Evolutionary conservation across 1,284 basidiomycete genomes (phyloP).

Genomic region (Marasmius oreades): DNA sequence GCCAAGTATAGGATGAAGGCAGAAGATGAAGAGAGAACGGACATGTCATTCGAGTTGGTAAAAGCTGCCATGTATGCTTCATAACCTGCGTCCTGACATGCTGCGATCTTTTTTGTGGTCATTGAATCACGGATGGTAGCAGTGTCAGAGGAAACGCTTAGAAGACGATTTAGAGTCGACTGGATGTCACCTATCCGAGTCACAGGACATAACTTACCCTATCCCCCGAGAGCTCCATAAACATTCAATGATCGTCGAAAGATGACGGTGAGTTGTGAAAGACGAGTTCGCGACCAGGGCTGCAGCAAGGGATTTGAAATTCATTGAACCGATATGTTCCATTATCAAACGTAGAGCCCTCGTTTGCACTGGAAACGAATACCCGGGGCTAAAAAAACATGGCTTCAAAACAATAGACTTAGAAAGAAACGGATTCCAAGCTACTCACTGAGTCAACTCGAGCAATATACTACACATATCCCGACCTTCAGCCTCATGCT

Average conservation of each 20-base stretch:
- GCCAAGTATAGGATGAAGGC: neutral
- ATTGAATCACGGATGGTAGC: neutral
- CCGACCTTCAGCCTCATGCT: neutral
- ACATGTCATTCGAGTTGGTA: neutral
- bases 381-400: neutral
- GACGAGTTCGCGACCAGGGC: neutral
- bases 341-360: slow-evolving; percentile 8
- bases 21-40: neutral
- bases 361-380: slow-evolving; percentile 2
- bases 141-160: no score
- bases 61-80: neutral
- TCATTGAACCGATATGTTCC: slow-evolving; percentile 4
- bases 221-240: neutral
- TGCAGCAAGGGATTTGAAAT: slow-evolving; percentile 1
- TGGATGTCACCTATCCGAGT: no score
- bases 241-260: neutral
- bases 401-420: neutral
- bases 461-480: slow-evolving; percentile 3
- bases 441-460: slow-evolving; percentile 3
- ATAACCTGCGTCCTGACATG: neutral
- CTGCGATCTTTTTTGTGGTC: neutral
- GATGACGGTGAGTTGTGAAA: neutral
- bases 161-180: no score
- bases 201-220: neutral
- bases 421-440: neutral